phyloP scores from a whole-genome alignment of 345 rosid genomes.

The Dipteronia dyeriana region DNA sequence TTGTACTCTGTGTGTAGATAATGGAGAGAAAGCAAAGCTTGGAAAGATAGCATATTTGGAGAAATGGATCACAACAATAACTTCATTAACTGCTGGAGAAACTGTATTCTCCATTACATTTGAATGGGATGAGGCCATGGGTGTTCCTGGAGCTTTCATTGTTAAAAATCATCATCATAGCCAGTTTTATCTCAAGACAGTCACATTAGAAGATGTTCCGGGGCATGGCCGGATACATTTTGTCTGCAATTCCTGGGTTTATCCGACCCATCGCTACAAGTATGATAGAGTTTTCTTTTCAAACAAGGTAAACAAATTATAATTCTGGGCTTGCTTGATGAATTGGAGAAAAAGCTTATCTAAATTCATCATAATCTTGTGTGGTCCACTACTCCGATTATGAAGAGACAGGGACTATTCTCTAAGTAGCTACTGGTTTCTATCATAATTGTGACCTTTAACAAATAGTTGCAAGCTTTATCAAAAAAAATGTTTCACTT shows the following conservation, averaged over 20 bases:
- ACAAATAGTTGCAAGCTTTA: not conserved
- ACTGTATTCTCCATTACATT: conserved; percentile 45
- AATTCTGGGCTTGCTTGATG: not conserved
- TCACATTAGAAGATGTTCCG: conserved; percentile 57
- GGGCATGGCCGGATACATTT: conserved; percentile 64
- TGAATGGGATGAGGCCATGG: conserved; percentile 76
- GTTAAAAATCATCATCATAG: conserved; percentile 67
- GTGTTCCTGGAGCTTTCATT: conserved; percentile 68
- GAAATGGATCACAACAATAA: conserved; percentile 54
- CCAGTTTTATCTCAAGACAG: conserved; percentile 61
- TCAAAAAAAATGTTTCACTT: not conserved
- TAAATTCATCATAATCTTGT: conserved; percentile 6
- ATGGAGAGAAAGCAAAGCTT: conserved; percentile 46
- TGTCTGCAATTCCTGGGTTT: conserved; percentile 93
- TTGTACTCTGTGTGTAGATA: conserved; percentile 32
- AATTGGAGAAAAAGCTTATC: not conserved
- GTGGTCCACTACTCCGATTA: not conserved
- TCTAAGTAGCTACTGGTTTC: not conserved
- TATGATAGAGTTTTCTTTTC: conserved; percentile 81
- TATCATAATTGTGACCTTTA: not conserved
- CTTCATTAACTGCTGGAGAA: conserved; percentile 56
- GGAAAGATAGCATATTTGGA: conserved; percentile 69
- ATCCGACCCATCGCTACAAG: conserved; percentile 65
- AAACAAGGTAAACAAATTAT: conserved; percentile 58
- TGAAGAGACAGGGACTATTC: not conserved